Base-by-base conservation (phyloP, 2,329 filamentous ascomycete genomes). In the Tympanopsis confertula region DNA sequence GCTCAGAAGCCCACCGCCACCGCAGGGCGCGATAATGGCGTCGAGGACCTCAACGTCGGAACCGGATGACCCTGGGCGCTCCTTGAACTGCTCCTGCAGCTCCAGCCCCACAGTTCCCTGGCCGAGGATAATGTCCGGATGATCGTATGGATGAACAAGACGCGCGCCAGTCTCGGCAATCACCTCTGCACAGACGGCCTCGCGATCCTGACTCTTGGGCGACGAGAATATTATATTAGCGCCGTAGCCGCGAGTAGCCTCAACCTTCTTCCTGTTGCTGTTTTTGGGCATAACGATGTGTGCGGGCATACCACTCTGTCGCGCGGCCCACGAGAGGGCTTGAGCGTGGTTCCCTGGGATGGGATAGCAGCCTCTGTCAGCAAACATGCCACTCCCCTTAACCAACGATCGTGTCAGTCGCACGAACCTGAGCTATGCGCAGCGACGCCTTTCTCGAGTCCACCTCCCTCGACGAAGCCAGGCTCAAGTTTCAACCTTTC, bases 271-370 rank as follows among this genome's bases (percentile, higher is more conserved):
- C n/a, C 83, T 74, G 0, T 84, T 81, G 40, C 79, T 82, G 52
- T 91, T 91, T n/a, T 62, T 57, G 0, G 89, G 89, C 89, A 96
- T 96, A 41, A 96, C 79, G 52, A 96, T 88, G 62, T 89, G 76
- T 0, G 86, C 86, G 10, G 82, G 80, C 44, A 95, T 78, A 38
- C 67, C 63, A 52, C 82, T 75, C 26, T 79, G 79, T 14, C 68
- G 69, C 2, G 89, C 87, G 0, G 89, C 89, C 37, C 95, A 79
- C 2, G 89, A 77, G 40, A 96, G 77, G 2, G 91, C 89, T 66
- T 94, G 87, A 0, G 89, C 89, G 55, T 96, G 91, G 61, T 96
- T 96, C 42, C 89, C 88, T 89, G 44, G 28, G n/a, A 26, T 26
- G 12, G 29, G 37, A 39, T 4, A 42, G 38, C 40, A 28, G 37